Evolutionary conservation across 2,329 filamentous ascomycete species (phyloP).

Genomic region (Alternaria alternata): DNA sequence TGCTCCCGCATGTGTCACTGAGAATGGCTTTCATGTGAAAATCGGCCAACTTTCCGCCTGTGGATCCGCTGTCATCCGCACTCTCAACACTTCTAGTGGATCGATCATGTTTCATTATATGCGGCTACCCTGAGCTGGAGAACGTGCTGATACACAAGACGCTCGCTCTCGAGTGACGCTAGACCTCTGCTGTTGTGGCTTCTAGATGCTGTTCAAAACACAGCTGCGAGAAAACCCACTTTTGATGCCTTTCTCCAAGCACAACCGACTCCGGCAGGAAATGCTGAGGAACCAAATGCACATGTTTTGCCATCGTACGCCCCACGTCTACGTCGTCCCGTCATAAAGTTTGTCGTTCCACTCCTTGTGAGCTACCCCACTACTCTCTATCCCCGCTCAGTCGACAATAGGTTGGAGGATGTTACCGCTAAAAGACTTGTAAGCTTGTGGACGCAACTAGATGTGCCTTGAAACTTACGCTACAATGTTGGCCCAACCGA

Average conservation of each 20-base stretch:
- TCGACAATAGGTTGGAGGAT: constrained; percentile 49
- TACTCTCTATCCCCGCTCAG: constrained; percentile 19
- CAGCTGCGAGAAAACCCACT: constrained; percentile 24
- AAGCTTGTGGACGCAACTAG: constrained; percentile 18
- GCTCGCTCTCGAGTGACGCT: constrained; percentile 22
- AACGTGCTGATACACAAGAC: constrained; percentile 25
- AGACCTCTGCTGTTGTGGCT: constrained; percentile 23
- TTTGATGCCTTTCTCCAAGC: constrained; percentile 38
- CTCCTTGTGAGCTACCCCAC: constrained; percentile 11
- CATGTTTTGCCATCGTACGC: constrained; percentile 26
- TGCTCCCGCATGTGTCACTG: constrained; percentile 19
- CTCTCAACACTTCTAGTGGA: constrained; percentile 25
- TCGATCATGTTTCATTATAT: constrained; percentile 34
- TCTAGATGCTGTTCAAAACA: constrained; percentile 24
- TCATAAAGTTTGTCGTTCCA: constrained; percentile 24
- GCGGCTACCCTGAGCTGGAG: constrained; percentile 29
- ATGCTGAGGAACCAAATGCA: constrained; percentile 44
- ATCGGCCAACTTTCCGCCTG: constrained; percentile 28
- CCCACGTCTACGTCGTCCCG: constrained; percentile 23
- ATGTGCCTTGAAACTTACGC: constrained; percentile 44
- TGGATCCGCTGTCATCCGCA: constrained; percentile 23
- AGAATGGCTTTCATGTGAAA: constrained; percentile 39
- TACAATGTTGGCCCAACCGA: constrained; percentile 55
- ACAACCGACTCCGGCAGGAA: constrained; percentile 41
- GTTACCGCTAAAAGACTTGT: constrained; percentile 44